Percentiles rank a stretch among this genome's conserved stretches.
phyloP scores from a whole-genome alignment of 495 filamentous ascomycete genomes.

The Niebla homalea region DNA sequence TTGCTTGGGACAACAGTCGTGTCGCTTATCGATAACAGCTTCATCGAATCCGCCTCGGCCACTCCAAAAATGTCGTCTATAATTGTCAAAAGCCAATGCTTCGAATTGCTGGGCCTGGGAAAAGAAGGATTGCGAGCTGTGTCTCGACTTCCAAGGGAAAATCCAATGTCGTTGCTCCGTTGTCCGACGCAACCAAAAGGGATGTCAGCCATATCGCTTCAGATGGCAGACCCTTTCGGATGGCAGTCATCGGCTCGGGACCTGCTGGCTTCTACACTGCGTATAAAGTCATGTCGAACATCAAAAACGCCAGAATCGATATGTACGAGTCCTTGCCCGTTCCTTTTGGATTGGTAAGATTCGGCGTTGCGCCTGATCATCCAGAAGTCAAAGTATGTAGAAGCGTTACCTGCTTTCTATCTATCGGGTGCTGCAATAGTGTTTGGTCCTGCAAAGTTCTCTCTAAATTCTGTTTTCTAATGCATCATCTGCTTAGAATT shows the following conservation, averaged over 20 bases:
- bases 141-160: no score
- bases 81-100: no score
- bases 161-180: no score
- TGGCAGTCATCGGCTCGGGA: constrained; percentile 88
- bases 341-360: constrained; percentile 82
- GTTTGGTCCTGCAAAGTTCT: not conserved
- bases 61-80: no score
- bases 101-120: no score
- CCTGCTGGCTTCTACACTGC: constrained; percentile 95
- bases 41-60: no score
- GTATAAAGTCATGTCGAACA: constrained; percentile 63
- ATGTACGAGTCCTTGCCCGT: constrained; percentile 95
- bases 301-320: constrained; percentile 61
- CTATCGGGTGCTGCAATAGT: not conserved
- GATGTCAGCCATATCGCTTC: constrained; percentile 17
- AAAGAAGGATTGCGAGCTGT: no score
- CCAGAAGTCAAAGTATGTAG: constrained; percentile 82
- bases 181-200: not conserved
- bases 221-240: constrained; percentile 46
- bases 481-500: constrained; percentile 49
- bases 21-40: no score
- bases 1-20: no score
- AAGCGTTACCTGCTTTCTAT: not conserved
- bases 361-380: constrained; percentile 92
- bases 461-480: not conserved